phyloP scores from a whole-genome alignment of 2,329 filamentous ascomycete species.

The Pseudogymnoascus destructans region DNA sequence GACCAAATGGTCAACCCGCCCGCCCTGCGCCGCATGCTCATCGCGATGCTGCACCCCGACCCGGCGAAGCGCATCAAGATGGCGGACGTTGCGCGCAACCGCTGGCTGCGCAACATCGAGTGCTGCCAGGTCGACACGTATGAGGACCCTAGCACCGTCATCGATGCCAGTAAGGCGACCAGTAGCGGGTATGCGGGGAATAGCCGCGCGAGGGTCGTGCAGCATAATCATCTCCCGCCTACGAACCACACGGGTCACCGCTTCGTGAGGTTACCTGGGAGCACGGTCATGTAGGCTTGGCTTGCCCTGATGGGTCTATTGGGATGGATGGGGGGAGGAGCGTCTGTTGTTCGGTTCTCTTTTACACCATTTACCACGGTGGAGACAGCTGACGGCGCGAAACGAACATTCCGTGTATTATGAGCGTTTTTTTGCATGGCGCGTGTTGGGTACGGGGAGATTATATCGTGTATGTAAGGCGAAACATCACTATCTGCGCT shows the following conservation, averaged over 20 bases:
- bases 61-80: conserved; percentile 59
- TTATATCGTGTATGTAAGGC: too few relatives aligned
- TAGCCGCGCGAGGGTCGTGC: conserved; percentile 29
- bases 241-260: conserved; percentile 18
- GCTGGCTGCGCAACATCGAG: conserved; percentile 63
- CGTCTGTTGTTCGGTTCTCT: background rate
- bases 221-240: conserved; percentile 24
- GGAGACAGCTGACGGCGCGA: background rate
- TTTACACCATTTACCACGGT: background rate
- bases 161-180: conserved; percentile 48
- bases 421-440: background rate
- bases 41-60: conserved; percentile 74
- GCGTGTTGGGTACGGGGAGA: background rate
- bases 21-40: conserved; percentile 54
- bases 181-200: conserved; percentile 28
- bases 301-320: background rate
- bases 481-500: background rate
- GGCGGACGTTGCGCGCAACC: conserved; percentile 51
- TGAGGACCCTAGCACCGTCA: conserved; percentile 46
- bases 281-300: conserved; percentile 18
- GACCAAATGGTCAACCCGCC: conserved; percentile 54
- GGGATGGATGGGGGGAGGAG: background rate
- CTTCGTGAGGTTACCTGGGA: conserved; percentile 21
- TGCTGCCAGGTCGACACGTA: conserved; percentile 66
- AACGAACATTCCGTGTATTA: background rate